These are phyloP conservation scores for Colletotrichum sp. DNA, from an alignment of 2,329 filamentous ascomycete species.

Conservation along the genomic window DNA sequence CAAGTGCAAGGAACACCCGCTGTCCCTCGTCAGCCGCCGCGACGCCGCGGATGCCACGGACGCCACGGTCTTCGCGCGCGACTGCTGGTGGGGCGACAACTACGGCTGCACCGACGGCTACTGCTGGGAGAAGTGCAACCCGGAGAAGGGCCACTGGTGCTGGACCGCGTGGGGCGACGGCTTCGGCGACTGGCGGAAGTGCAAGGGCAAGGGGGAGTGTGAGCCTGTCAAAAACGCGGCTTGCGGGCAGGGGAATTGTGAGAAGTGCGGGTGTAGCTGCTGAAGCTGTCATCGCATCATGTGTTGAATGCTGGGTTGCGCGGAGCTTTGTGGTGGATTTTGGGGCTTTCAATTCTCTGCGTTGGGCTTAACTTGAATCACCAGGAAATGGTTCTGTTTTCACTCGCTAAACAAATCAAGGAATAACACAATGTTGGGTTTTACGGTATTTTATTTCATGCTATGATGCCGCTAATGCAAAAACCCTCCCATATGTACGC, in stretches of 20 bases:
- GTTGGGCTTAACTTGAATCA: not conserved
- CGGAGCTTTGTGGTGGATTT: not conserved
- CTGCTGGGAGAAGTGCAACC: not conserved
- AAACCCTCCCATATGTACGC: not conserved
- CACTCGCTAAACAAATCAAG: not conserved
- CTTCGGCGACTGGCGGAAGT: not conserved
- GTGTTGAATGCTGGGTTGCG: fast-evolving
- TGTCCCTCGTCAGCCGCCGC: not conserved
- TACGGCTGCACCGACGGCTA: not conserved
- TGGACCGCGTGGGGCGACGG: not conserved
- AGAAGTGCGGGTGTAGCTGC: not conserved
- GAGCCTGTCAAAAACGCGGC: not conserved
- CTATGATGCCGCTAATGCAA: not conserved
- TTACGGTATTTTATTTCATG: not conserved
- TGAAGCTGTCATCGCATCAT: not conserved
- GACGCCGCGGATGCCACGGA: not conserved
- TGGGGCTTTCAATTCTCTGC: not conserved
- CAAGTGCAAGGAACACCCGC: not conserved
- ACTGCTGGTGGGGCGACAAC: not conserved
- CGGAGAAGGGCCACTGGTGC: not conserved
- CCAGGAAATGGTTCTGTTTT: not conserved
- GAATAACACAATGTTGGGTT: not conserved
- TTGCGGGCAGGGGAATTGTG: not conserved
- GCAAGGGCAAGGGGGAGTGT: not conserved
- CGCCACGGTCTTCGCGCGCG: not conserved